phyloP scores from a whole-genome alignment of 2,329 filamentous ascomycete species.

The Aspergillus cejpii region DNA sequence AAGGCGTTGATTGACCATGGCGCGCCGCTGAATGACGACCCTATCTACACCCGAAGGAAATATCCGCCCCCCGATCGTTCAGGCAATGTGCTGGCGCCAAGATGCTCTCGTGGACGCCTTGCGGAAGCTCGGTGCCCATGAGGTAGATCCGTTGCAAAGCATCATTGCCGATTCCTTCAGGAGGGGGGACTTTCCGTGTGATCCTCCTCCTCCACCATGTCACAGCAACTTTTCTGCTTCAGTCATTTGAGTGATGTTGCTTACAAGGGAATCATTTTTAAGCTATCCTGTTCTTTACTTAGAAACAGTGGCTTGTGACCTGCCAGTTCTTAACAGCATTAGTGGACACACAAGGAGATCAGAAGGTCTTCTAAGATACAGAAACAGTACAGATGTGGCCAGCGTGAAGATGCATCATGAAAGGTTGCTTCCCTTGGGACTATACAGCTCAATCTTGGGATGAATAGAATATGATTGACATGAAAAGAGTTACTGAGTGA shows the following conservation, averaged over 20 bases:
- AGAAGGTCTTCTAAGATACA: no score
- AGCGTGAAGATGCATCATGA: no score
- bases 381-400: no score
- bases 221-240: background rate
- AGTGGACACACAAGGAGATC: no score
- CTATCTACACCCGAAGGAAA: background rate
- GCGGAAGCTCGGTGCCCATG: background rate
- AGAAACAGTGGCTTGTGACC: no score
- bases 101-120: background rate
- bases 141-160: background rate
- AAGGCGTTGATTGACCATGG: background rate
- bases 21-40: background rate
- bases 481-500: no score
- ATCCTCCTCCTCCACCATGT: background rate
- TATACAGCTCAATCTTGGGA: no score
- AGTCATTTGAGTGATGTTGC: background rate
- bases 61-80: background rate
- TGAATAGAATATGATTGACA: no score
- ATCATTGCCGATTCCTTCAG: background rate
- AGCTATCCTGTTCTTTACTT: no score
- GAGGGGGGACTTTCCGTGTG: background rate
- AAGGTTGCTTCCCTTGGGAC: no score
- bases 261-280: no score
- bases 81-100: background rate
- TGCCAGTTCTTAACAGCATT: no score